These are phyloP conservation scores for Pelargonium fulgidum DNA, from an alignment of 441 rosid genomes.

Conservation along the genomic window DNA sequence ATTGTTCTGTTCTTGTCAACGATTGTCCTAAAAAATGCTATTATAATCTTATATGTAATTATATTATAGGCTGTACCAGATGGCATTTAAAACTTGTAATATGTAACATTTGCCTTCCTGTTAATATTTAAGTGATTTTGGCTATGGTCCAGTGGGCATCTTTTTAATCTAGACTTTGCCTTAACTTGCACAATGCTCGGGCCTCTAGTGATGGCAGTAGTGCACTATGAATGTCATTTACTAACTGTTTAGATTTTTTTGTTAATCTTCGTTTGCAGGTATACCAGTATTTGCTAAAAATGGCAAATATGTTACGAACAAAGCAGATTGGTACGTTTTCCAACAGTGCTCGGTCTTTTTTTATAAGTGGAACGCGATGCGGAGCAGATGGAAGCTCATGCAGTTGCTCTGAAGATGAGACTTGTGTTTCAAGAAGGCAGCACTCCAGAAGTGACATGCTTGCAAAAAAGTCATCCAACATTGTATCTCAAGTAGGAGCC, in stretches of 20 bases:
- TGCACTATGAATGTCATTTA: background rate
- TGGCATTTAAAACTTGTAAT: background rate
- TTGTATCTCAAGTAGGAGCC: constrained; percentile 28
- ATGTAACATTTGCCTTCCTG: background rate
- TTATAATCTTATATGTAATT: background rate
- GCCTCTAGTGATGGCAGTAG: background rate
- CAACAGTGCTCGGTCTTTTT: constrained; percentile 56
- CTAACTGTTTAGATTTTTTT: constrained; percentile 10
- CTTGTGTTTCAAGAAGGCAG: constrained; percentile 51
- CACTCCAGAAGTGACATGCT: constrained; percentile 34
- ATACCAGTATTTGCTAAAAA: constrained; percentile 26
- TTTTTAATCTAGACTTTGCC: background rate
- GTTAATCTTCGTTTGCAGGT: constrained; percentile 22
- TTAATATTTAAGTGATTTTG: background rate
- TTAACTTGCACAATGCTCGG: background rate
- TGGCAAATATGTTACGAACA: constrained; percentile 51
- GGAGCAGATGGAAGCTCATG: constrained; percentile 64
- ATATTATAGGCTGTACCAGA: background rate
- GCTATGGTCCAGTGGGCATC: background rate
- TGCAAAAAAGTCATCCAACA: constrained; percentile 33
- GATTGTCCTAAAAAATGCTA: background rate
- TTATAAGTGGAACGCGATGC: constrained; percentile 56
- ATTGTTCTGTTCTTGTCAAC: background rate
- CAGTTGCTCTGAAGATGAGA: constrained; percentile 66
- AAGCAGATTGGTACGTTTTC: constrained; percentile 71